These are phyloP conservation scores for Pholiota molesta DNA, from an alignment of 768 basidiomycete genomes.

Conservation along the genomic window DNA sequence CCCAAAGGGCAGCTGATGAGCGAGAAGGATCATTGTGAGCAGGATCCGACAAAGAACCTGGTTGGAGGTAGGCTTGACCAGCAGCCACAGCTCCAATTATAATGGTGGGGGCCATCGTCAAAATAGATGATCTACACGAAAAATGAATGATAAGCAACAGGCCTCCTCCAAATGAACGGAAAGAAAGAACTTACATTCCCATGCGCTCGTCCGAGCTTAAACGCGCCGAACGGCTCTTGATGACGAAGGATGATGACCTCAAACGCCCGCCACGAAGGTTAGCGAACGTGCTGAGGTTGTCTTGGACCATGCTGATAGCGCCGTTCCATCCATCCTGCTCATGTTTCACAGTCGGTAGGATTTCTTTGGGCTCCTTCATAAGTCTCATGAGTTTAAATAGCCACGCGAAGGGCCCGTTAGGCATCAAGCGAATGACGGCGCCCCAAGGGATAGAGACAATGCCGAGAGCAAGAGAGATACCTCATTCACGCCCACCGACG, in stretches of 20 bases:
- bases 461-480: constrained; percentile 87
- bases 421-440: constrained; percentile 75
- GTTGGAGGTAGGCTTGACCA: constrained; percentile 70
- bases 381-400: constrained; percentile 53
- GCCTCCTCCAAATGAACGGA: background rate
- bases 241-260: constrained; percentile 82
- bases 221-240: constrained; percentile 73
- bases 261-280: constrained; percentile 86
- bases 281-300: constrained; percentile 84
- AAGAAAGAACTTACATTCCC: constrained; percentile 40
- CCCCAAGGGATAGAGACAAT: constrained; percentile 88
- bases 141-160: constrained; percentile 8
- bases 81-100: constrained; percentile 52
- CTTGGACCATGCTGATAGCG: constrained; percentile 80
- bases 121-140: constrained; percentile 31
- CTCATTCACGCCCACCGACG: constrained; percentile 89
- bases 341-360: constrained; percentile 64
- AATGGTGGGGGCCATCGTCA: constrained; percentile 57
- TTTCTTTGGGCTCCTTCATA: constrained; percentile 58
- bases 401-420: constrained; percentile 76
- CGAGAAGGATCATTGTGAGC: constrained; percentile 76
- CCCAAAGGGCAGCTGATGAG: constrained; percentile 82
- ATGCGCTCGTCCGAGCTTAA: constrained; percentile 51
- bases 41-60: constrained; percentile 70
- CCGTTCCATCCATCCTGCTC: constrained; percentile 73